Conservation (phyloP, 208 protist species). For the Wallacemonas sp. region DNA sequence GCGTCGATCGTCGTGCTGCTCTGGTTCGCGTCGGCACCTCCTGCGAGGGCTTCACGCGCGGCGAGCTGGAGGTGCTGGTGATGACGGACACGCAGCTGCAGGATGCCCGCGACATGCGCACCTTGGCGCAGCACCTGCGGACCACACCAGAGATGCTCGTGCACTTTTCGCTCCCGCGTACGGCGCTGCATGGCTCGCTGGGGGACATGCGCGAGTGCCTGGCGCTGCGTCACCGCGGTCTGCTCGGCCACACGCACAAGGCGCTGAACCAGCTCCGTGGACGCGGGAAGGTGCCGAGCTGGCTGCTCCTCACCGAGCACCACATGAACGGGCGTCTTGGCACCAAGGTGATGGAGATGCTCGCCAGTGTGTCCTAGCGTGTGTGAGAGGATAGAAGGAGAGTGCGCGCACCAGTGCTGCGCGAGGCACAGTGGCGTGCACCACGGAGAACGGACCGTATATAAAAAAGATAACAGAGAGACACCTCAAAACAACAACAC, state of each 20-base stretch:
- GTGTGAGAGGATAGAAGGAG: not conserved
- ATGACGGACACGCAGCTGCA: conserved; percentile 56
- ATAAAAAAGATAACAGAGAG: not conserved
- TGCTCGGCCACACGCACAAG: conserved; percentile 31
- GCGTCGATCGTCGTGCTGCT: conserved; percentile 17
- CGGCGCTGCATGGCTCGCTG: conserved; percentile 39
- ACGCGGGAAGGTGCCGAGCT: conserved; percentile 25
- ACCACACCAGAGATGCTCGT: conserved; percentile 31
- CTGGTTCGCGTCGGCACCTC: conserved; percentile 37
- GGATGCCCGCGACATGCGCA: conserved; percentile 27
- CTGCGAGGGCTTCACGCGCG: conserved; percentile 32
- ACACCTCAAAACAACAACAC: not conserved
- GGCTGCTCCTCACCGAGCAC: conserved; percentile 63
- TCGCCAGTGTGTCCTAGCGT: conserved; percentile 14
- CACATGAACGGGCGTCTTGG: conserved; percentile 53
- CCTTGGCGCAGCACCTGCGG: conserved; percentile 26
- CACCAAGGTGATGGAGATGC: conserved; percentile 38
- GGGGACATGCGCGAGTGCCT: conserved; percentile 54
- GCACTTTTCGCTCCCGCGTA: conserved; percentile 61
- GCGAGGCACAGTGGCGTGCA: too few relatives aligned
- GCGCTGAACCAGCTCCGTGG: conserved; percentile 5
- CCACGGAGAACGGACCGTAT: too few relatives aligned
- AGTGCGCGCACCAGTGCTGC: not conserved
- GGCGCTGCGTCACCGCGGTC: conserved; percentile 32
- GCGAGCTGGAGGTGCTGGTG: conserved; percentile 52